Percentiles rank a stretch among this genome's conserved stretches.
These are phyloP conservation scores for Tricholoma sp. DNA, from an alignment of 768 basidiomycete species.

Conservation along the genomic window DNA sequence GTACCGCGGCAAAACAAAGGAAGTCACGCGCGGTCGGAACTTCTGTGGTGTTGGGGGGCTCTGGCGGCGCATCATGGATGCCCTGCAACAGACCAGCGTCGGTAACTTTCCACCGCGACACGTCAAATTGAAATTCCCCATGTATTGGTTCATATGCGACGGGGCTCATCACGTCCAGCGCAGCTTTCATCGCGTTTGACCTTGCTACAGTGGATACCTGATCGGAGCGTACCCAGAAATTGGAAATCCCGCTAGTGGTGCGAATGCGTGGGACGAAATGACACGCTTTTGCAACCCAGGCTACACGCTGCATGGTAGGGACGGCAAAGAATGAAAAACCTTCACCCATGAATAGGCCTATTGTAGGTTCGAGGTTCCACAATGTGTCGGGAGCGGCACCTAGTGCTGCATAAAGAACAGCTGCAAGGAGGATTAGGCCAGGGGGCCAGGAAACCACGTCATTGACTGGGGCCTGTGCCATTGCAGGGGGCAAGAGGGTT, in stretches of 20 bases:
- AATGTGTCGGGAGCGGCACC: conserved; percentile 18
- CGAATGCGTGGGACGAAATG: conserved; percentile 24
- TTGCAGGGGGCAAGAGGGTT: conserved; percentile 8
- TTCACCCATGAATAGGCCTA: conserved; percentile 17
- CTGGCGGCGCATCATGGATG: neutral
- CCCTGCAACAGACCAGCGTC: neutral
- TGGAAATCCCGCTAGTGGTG: conserved; percentile 14
- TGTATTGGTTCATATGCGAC: conserved; percentile 1
- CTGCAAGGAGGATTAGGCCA: conserved; percentile 24
- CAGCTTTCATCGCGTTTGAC: conserved; percentile 14
- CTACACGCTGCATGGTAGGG: conserved; percentile 18
- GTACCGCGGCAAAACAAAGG: conserved; percentile 18
- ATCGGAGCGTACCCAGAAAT: conserved; percentile 23
- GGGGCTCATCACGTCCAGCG: conserved; percentile 2
- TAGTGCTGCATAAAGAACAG: conserved; percentile 22
- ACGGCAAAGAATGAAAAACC: conserved; percentile 22
- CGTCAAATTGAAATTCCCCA: neutral
- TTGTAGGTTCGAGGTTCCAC: conserved; percentile 23
- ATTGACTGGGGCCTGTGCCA: conserved; percentile 25
- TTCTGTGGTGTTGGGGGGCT: neutral
- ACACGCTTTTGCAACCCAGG: conserved; percentile 18
- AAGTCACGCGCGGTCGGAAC: conserved; percentile 18
- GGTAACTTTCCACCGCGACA: neutral
- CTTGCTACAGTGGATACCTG: conserved; percentile 14
- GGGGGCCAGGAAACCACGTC: conserved; percentile 25